Base-by-base conservation (phyloP, 768 basidiomycete genomes). In the Rhizopogon vinicolor region DNA sequence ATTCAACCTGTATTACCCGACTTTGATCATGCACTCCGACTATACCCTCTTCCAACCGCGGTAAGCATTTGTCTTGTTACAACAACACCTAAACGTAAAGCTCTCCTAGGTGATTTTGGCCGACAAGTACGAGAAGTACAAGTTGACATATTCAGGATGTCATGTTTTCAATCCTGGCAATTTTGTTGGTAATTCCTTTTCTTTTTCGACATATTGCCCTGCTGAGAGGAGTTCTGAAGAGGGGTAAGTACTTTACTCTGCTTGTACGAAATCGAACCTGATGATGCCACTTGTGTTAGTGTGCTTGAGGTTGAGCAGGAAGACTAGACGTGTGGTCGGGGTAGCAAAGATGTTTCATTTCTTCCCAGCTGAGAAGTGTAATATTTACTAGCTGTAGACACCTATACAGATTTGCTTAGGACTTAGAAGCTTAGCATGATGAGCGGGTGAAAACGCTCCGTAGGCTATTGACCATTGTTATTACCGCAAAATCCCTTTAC, bases 131-230 rank as follows among this genome's bases (percentile, higher is more conserved):
- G 95, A 97, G 67, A 84, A 89, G 45, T 99, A 93, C 69, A 93
- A 97, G 63, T 78, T 97, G 60, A 98, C 95, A 1, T 99, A 99
- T 68, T 94, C 95, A 56, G 93, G 93, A 10, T 98, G 97, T 63
- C 97, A 98, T 71, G 97, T 98, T 28, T 94, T 98, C 78, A 99
- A 99, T 68, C 97, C 97, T 0, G 95, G 97, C 18, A 86, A 88
- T 49, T 98, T 98, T 66, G 77, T 93, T 13, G 85, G 91, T 5
- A 87, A 83, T 48, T 80, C 87, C 5, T 89, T 92, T 61, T 79
- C 83, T 5, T 98, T 98, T 76, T 92, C 89, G 10, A 90, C 93
- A 3, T 99, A 95, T 62, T 90, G 87, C 55, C 95, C 95, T 12
- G 83, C 90, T 2, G 87, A 87, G 56, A 72, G 82, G 41, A 87